Conservation (phyloP, 805 yeast species). For the Ogataea paraovalis region DNA sequence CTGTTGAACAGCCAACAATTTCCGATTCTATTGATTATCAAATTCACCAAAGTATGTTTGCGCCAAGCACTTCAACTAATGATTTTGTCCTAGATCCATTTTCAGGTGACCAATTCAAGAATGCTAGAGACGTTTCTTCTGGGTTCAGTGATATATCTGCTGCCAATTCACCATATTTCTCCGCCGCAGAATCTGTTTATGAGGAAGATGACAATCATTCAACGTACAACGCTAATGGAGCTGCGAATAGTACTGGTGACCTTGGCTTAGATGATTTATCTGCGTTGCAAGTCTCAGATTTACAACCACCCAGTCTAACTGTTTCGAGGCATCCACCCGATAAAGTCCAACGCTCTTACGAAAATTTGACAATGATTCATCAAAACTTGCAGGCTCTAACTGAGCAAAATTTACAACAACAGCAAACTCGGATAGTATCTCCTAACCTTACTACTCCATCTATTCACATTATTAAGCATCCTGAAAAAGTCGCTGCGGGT, state of each 20-base stretch:
- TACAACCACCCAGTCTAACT: constrained; percentile 13
- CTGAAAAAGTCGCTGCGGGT: constrained; percentile 39
- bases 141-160: constrained; percentile 23
- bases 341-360: constrained; percentile 8
- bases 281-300: constrained; percentile 13
- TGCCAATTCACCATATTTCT: constrained; percentile 24
- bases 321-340: constrained; percentile 2
- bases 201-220: constrained; percentile 19
- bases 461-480: constrained; percentile 29
- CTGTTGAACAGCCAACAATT: not conserved
- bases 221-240: constrained; percentile 1
- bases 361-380: constrained; percentile 9
- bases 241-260: not conserved
- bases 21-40: constrained; percentile 2
- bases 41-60: constrained; percentile 6
- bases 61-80: constrained; percentile 4
- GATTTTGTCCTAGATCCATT: constrained; percentile 12
- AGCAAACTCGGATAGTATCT: constrained; percentile 2
- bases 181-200: constrained; percentile 23
- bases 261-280: constrained; percentile 11
- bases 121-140: constrained; percentile 11
- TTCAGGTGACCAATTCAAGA: constrained; percentile 16
- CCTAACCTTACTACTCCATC: constrained; percentile 11
- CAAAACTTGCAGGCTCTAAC: constrained; percentile 14
- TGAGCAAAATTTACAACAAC: constrained; percentile 20